Percentiles rank a stretch among this genome's conserved stretches.
phyloP scores from a whole-genome alignment of 139 green algal species.

The Coelastrella sp. region DNA sequence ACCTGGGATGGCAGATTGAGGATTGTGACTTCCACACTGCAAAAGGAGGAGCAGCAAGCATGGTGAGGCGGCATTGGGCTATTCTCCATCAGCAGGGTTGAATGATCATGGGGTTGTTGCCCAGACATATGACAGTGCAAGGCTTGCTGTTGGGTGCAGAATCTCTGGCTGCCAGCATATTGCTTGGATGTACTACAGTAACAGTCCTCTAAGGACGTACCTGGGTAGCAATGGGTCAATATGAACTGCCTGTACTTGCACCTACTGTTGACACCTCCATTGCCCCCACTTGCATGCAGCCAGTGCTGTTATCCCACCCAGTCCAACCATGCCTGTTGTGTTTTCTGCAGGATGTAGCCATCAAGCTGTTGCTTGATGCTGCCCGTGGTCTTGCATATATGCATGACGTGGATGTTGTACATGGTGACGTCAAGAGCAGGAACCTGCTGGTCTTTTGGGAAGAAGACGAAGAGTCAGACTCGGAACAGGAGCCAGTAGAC shows the following conservation, averaged over 20 bases:
- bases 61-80: slow-evolving; percentile 29
- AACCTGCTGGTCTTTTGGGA: slow-evolving; percentile 48
- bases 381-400: slow-evolving; percentile 43
- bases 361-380: slow-evolving; percentile 47
- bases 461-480: neutral
- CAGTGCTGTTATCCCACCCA: neutral
- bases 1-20: slow-evolving; percentile 52
- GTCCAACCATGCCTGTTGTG: neutral
- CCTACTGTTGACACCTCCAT: too few species aligned
- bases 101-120: too few species aligned
- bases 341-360: slow-evolving; percentile 33
- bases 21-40: slow-evolving; percentile 46
- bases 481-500: neutral
- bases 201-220: too few species aligned
- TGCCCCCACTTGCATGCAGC: too few species aligned
- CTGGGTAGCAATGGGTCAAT: too few species aligned
- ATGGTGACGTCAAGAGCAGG: slow-evolving; percentile 47
- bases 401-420: slow-evolving; percentile 37
- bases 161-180: too few species aligned
- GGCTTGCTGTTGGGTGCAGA: too few species aligned
- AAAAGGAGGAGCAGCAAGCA: neutral
- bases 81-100: too few species aligned
- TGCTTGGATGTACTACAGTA: too few species aligned
- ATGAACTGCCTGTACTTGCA: too few species aligned
- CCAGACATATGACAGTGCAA: too few species aligned